Evolutionary conservation across 2,329 filamentous ascomycete genomes (phyloP).

Genomic region (Penicillium sumatraense): DNA sequence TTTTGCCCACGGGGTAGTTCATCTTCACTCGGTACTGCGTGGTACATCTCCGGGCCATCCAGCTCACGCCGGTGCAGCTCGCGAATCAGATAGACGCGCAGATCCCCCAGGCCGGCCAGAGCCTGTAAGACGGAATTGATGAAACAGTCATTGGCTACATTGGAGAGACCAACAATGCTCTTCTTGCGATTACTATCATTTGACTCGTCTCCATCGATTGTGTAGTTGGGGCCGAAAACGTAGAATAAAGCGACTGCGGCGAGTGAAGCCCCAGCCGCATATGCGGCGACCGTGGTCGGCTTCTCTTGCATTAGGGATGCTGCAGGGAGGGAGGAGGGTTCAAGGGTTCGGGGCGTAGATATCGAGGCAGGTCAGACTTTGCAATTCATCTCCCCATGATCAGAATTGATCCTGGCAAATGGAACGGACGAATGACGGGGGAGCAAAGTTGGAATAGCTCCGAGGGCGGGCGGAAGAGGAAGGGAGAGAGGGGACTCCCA

Average conservation of each 20-base stretch:
- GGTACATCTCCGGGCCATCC: slow-evolving; percentile 77
- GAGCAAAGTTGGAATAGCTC: no score
- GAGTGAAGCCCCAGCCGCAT: slow-evolving; percentile 92
- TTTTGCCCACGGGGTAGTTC: slow-evolving; percentile 42
- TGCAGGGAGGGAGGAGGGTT: slow-evolving; percentile 5
- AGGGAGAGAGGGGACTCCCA: no score
- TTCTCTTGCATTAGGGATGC: slow-evolving; percentile 73
- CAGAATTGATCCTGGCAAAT: slow-evolving; percentile 8
- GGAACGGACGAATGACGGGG: not conserved
- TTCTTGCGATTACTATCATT: slow-evolving; percentile 70
- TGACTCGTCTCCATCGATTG: slow-evolving; percentile 79
- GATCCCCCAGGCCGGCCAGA: slow-evolving; percentile 83
- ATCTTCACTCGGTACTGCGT: slow-evolving; percentile 57
- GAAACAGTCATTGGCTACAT: slow-evolving; percentile 93
- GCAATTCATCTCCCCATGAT: slow-evolving; percentile 24
- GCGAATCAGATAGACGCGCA: slow-evolving; percentile 88
- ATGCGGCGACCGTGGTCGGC: slow-evolving; percentile 81
- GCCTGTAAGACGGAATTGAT: slow-evolving; percentile 97
- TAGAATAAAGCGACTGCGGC: slow-evolving; percentile 95
- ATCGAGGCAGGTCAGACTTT: slow-evolving; percentile 17
- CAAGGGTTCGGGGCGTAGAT: slow-evolving; percentile 11
- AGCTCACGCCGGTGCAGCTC: slow-evolving; percentile 84
- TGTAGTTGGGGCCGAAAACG: slow-evolving; percentile 96
- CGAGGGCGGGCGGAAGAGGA: no score
- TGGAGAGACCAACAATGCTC: slow-evolving; percentile 84